These are phyloP conservation scores for Tricholoma bakamatsutake DNA, from an alignment of 768 basidiomycete genomes.

Conservation along the genomic window DNA sequence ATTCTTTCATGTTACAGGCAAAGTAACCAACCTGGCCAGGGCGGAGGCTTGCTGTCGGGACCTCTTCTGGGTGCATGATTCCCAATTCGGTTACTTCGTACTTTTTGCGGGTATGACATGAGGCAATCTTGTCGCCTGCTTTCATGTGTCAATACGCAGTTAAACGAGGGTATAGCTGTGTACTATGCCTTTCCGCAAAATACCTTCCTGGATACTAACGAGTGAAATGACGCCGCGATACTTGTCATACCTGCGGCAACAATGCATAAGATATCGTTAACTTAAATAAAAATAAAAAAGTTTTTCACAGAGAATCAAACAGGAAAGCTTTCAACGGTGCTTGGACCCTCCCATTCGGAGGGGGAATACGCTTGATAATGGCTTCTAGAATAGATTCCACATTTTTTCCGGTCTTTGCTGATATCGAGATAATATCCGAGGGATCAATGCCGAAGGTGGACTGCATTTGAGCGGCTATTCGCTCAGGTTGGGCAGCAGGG, in stretches of 20 bases:
- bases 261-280: conserved; percentile 8
- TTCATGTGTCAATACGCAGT: neutral
- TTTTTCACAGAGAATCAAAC: conserved; percentile 91
- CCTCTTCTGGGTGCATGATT: conserved; percentile 85
- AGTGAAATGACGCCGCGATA: conserved; percentile 95
- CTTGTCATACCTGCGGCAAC: conserved; percentile 70
- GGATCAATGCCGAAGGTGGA: conserved; percentile 79
- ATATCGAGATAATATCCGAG: conserved; percentile 69
- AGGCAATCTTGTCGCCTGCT: conserved; percentile 85
- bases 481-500: conserved; percentile 79
- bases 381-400: conserved; percentile 73
- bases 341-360: conserved; percentile 52
- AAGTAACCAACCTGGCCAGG: conserved; percentile 86
- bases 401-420: conserved; percentile 89
- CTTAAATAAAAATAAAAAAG: conserved; percentile 10
- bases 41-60: conserved; percentile 58
- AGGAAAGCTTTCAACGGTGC: conserved; percentile 76
- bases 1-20: conserved; percentile 98
- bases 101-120: conserved; percentile 76
- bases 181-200: conserved; percentile 63
- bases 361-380: conserved; percentile 79
- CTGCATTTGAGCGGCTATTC: conserved; percentile 75
- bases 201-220: conserved; percentile 74
- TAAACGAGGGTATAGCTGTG: conserved; percentile 3
- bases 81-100: conserved; percentile 90